Percentiles rank a stretch among this genome's conserved stretches.
Conservation (phyloP, 2,329 filamentous ascomycete species). For the Lizonia empirigonia region DNA sequence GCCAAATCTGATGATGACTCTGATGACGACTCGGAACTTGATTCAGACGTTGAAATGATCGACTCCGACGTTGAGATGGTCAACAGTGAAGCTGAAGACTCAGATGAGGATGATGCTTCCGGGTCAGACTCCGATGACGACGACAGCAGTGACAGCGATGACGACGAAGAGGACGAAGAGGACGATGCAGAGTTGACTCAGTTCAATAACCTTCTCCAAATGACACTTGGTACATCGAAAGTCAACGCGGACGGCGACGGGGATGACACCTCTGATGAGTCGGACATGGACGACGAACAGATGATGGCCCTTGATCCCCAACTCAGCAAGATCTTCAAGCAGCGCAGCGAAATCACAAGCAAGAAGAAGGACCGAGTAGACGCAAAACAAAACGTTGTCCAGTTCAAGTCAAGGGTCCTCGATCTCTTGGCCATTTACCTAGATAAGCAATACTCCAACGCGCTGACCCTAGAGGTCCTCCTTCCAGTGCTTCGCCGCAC, state of each 20-base stretch:
- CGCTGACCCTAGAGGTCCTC: constrained; percentile 71
- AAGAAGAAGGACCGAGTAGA: constrained; percentile 86
- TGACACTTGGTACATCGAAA: constrained; percentile 70
- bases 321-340: constrained; percentile 82
- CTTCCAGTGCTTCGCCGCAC: constrained; percentile 78
- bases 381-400: constrained; percentile 85
- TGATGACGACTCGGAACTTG: constrained; percentile 53
- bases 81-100: constrained; percentile 37
- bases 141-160: constrained; percentile 31
- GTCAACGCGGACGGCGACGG: constrained; percentile 64
- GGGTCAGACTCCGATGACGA: constrained; percentile 23
- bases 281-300: constrained; percentile 92
- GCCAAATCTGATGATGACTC: constrained; percentile 55
- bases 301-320: constrained; percentile 90
- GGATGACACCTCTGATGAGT: constrained; percentile 65
- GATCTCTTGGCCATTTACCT: constrained; percentile 87
- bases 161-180: constrained; percentile 38
- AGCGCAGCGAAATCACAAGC: constrained; percentile 67
- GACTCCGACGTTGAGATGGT: constrained; percentile 28
- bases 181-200: constrained; percentile 61
- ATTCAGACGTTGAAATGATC: constrained; percentile 54
- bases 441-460: constrained; percentile 73
- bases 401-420: constrained; percentile 93
- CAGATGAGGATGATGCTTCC: constrained; percentile 32
- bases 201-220: constrained; percentile 77